Evolutionary conservation across 345 rosid genomes (phyloP), one percentile per base, ranked within the genome.

Genomic region (Euphorbia lathyris): DNA sequence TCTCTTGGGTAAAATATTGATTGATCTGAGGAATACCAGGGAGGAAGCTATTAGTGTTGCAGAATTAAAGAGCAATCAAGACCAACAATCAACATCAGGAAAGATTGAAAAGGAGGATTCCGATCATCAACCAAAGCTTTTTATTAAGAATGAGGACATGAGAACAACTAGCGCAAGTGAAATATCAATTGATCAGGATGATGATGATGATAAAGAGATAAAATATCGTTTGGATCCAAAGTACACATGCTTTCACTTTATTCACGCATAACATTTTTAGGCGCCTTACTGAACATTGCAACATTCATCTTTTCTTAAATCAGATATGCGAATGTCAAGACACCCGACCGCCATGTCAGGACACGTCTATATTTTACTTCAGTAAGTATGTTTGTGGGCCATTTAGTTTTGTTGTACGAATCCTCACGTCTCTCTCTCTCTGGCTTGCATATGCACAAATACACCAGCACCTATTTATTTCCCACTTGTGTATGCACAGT

Each of bases 291-390:
- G 34, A 65, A 62, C 25, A 23, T 51, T 65, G 48, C 58, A 58
- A 13, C 55, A 62, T 77, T 65, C 14, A 22, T 34, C 61, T 1
- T 42, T 68, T 63, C 61, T 75, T 26, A 40, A 65, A 66, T 61
- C 69, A 96, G 99, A 86, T 96, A 96, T 74, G 99, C 99, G 58
- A 93, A 92, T 84, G 99, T 96, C 74, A 90, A 68, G 87, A 89
- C 93, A n/a, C 99, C 99, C 30, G 99, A 93, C 66, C 97, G 98
- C 53, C 99, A 96, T 69, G 90, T 96, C 63, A 87, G 98, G 59
- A 96, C 98, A 25, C 97, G 99, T 59, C 98, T 96, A 59, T 96
- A 96, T 85, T 96, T 96, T 78, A 96, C 99, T 66, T 96, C 99
- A 7, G 99, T 96, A 83, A 89, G 98, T 83, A 74, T 50, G 59